These are phyloP conservation scores for Penicillium sp. DNA, from an alignment of 2,329 filamentous ascomycete species.

Conservation along the genomic window DNA sequence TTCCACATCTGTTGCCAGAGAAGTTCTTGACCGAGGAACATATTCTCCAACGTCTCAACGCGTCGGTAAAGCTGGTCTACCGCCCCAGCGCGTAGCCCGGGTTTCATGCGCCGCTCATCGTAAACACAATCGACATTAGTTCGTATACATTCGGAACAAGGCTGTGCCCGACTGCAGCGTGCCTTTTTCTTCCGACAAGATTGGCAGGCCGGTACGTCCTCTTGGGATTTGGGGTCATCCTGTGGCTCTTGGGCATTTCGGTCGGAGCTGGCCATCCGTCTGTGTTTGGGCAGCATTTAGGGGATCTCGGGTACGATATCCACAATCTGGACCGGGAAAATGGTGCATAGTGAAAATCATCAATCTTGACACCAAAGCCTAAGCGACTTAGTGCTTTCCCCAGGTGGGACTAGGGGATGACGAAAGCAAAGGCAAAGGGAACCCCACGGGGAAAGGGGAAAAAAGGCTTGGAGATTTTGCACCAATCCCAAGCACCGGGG, in stretches of 20 bases:
- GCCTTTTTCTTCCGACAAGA: conserved; percentile 51
- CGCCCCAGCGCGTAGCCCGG: conserved; percentile 35
- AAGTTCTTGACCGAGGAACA: conserved; percentile 24
- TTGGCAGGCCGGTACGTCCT: conserved; percentile 36
- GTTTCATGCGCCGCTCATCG: conserved; percentile 32
- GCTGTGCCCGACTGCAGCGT: conserved; percentile 47
- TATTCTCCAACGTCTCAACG: conserved; percentile 28
- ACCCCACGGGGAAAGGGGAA: too few species aligned
- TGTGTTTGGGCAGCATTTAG: too few species aligned
- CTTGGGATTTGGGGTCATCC: conserved; percentile 7
- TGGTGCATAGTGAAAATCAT: too few species aligned
- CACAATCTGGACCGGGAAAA: too few species aligned
- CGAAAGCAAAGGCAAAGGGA: too few species aligned
- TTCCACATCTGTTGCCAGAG: conserved; percentile 23
- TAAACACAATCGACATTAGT: conserved; percentile 37
- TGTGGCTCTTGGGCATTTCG: not conserved
- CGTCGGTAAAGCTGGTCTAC: conserved; percentile 36
- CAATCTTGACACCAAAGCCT: too few species aligned
- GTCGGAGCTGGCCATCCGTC: too few species aligned
- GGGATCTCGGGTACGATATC: too few species aligned
- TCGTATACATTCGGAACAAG: conserved; percentile 46
- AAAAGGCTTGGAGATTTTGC: too few species aligned
- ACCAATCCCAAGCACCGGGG: too few species aligned
- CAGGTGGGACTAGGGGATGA: too few species aligned
- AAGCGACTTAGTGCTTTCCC: too few species aligned